Evolutionary conservation across 495 filamentous ascomycete genomes (phyloP), one percentile per base, ranked within the genome.

Genomic region (Penicillium cataractarum): DNA sequence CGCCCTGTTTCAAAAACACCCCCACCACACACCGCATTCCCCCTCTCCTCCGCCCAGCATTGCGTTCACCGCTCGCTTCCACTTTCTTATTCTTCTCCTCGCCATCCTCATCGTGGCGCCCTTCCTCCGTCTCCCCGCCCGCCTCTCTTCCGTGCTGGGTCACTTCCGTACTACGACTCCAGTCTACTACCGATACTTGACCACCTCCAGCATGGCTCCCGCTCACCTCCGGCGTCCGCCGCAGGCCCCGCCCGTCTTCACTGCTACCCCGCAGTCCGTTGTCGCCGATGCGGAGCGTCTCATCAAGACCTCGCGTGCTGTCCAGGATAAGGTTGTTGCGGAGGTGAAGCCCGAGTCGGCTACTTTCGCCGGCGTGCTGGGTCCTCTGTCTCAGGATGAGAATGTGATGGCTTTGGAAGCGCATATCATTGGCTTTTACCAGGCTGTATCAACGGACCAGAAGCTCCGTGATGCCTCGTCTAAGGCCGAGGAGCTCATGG

Each of bases 211-310:
- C 58, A 92, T 92, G 90, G 88, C 87, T 22, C 84, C 87, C 50
- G 77, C 82, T 62, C 76, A 87, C 66, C 73, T 78, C 65, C 78
- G 83, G 69, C 89, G 83, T 62, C 92, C 93, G 55, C 92, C 93
- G 21, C 93, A 97, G 74, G 80, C 87, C 22, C 93, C 95, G 40
- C 92, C 94, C 19, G 80, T 87, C 44, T 97, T 97, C 78, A 93
- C 86, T 0, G 91, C 91, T 53, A 97, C 92, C 49, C 86, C 90
- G 21, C 78, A 87, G 58, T 89, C 87, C 48, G 80, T 99, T 57
- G 76, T 96, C 22, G 81, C 84, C 58, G 92, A 93, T 68, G 89
- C 93, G 37, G 87, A 94, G 73, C 78, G 80, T 37, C 74, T 97
- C 50, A 91, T 93, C 62, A 83, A 89, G 24, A 79, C 71, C 46